A percentile compares a stretch with the other conserved stretches of the same genome.
Conservation (phyloP, 2,329 filamentous ascomycete genomes). For the Didymella sp. region DNA sequence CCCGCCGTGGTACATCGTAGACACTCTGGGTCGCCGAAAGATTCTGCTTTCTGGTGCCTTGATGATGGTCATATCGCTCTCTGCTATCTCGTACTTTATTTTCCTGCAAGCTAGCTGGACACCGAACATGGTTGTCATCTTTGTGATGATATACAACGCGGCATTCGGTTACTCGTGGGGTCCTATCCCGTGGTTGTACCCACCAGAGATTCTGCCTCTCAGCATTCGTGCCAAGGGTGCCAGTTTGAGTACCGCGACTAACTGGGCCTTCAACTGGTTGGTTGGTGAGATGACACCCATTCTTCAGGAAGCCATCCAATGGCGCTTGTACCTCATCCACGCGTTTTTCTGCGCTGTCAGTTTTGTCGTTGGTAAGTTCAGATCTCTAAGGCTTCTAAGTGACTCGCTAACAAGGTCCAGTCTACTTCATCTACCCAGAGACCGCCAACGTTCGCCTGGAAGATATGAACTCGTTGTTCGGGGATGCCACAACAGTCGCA, state of each 20-base stretch:
- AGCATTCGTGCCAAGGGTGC: slow-evolving; percentile 97
- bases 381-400: not conserved
- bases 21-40: slow-evolving; percentile 85
- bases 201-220: slow-evolving; percentile 95
- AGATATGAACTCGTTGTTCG: slow-evolving; percentile 95
- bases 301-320: slow-evolving; percentile 88
- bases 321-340: slow-evolving; percentile 93
- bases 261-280: slow-evolving; percentile 98
- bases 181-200: slow-evolving; percentile 97
- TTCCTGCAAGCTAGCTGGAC: slow-evolving; percentile 82
- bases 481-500: slow-evolving; percentile 85
- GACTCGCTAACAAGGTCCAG: slow-evolving; percentile 57
- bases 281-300: slow-evolving; percentile 95
- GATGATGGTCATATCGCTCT: slow-evolving; percentile 87
- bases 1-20: slow-evolving; percentile 96
- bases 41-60: slow-evolving; percentile 90
- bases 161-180: slow-evolving; percentile 98
- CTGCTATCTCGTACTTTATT: slow-evolving; percentile 92
- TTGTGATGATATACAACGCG: slow-evolving; percentile 98
- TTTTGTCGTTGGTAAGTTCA: slow-evolving; percentile 87
- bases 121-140: slow-evolving; percentile 84
- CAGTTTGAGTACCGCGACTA: slow-evolving; percentile 92
- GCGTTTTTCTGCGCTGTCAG: slow-evolving; percentile 95
- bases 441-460: slow-evolving; percentile 94
- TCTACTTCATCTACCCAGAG: slow-evolving; percentile 97